phyloP scores from a whole-genome alignment of 2,329 filamentous ascomycete genomes.

The Apiospora phragmitis region DNA sequence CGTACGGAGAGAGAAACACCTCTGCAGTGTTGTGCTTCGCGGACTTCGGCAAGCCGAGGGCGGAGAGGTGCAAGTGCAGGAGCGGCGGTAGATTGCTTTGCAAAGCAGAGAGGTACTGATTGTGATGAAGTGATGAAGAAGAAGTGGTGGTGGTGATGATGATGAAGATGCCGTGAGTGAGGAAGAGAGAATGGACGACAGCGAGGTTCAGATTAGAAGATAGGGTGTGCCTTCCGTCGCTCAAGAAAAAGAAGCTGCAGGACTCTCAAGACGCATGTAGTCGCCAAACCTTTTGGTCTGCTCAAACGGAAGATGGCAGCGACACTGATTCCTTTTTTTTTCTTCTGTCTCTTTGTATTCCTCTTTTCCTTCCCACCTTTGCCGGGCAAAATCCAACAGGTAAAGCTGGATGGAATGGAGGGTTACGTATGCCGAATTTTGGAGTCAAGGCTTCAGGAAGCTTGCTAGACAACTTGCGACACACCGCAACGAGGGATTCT shows the following conservation, averaged over 20 bases:
- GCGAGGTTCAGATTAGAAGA: conserved; percentile 16
- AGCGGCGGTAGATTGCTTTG: not conserved
- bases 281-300: conserved; percentile 40
- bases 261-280: conserved; percentile 34
- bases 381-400: not conserved
- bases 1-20: conserved; percentile 3
- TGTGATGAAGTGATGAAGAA: conserved; percentile 5
- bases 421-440: conserved; percentile 2
- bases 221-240: conserved; percentile 6
- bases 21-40: not conserved
- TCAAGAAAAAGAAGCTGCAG: conserved; percentile 23
- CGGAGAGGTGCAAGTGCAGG: not conserved
- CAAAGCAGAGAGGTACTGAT: not conserved
- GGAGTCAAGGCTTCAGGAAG: not conserved
- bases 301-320: conserved; percentile 28
- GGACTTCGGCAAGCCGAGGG: conserved; percentile 5
- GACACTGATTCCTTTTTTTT: conserved; percentile 16
- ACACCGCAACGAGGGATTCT: not conserved
- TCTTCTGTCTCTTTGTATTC: not conserved
- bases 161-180: conserved; percentile 19
- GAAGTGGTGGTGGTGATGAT: conserved; percentile 11
- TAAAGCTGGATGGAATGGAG: conserved; percentile 1
- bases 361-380: conserved; percentile 8
- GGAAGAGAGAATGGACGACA: conserved; percentile 16
- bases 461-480: not conserved